Conservation (phyloP, 345 rosid genomes). For the Rhodamnia rubescens region DNA sequence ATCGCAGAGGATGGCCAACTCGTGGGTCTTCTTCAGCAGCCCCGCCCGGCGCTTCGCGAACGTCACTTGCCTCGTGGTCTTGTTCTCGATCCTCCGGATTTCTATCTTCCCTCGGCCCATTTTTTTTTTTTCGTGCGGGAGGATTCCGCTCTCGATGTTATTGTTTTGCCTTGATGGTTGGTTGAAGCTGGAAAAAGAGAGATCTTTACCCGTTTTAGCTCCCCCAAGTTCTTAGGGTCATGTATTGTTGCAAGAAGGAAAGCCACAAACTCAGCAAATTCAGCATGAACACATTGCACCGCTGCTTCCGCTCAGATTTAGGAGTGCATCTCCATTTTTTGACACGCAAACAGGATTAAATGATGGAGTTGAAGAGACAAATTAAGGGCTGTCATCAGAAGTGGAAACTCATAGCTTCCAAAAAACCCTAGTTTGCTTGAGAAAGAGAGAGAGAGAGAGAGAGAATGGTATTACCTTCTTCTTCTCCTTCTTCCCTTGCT, state of each 20-base stretch:
- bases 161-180: background rate
- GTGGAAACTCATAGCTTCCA: slow-evolving; percentile 7
- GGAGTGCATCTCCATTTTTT: background rate
- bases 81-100: slow-evolving; percentile 32
- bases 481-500: background rate
- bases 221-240: background rate
- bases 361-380: background rate
- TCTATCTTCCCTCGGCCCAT: slow-evolving; percentile 41
- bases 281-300: background rate
- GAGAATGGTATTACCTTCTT: background rate
- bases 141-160: background rate
- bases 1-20: slow-evolving; percentile 37
- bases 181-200: background rate
- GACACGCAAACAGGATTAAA: background rate
- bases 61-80: slow-evolving; percentile 31
- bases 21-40: slow-evolving; percentile 34
- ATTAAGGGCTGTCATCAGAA: background rate
- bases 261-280: background rate
- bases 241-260: background rate
- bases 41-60: slow-evolving; percentile 36
- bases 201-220: background rate
- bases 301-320: background rate
- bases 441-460: background rate
- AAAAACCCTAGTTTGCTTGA: slow-evolving; percentile 3
- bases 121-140: background rate